Base-by-base conservation (phyloP, 768 basidiomycete genomes). In the Pleurotus salmoneostramineus region DNA sequence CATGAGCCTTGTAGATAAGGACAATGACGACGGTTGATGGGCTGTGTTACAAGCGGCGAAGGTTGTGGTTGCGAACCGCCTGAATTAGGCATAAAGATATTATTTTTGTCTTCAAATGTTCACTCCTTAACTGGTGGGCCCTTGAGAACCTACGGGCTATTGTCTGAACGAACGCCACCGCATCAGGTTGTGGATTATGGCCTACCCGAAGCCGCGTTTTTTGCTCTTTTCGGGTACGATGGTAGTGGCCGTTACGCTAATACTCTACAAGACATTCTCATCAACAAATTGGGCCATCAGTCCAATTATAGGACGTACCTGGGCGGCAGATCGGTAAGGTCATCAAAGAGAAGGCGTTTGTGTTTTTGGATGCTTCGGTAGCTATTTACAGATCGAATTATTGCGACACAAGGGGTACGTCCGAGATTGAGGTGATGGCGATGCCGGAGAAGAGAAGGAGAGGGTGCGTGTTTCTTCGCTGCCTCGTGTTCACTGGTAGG, bases 181-280 rank as follows among this genome's bases (percentile, higher is more conserved):
- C 45, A 47, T 27, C 21, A 27, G 21, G 21, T 27, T 27, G 21
- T 27, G 21, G 21, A 27, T 27, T 27, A 27, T 27, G 21, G 48
- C 48, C 52, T 33, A 40, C 37, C 52, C 52, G 14, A 27, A 33
- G 40, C 8, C 52, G 52, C 52, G 52, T 55, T 55, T 36, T 43
- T 42, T 6, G 43, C 37, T 37, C 40, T 17, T 43, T 11, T 17
- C 11, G n/a, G 34, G 36, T 27, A n/a, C 17, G 31, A 12, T 32
- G 15, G 14, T 51, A 27, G 21, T 27, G 21, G 21, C 21, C 21
- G 21, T 27, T 27, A 55, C 52, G n/a, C 52, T 42, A 27, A 55
- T 55, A 40, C 52, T 55, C 40, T 55, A 55, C 52, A 36, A 55
- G 52, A 42, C 52, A 33, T 17, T 42, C 5, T 55, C 12, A 4